A percentile compares a stretch with the other conserved stretches of the same genome.
phyloP scores from a whole-genome alignment of 2,329 filamentous ascomycete species.

The Aspergillus pseudonomiae region DNA sequence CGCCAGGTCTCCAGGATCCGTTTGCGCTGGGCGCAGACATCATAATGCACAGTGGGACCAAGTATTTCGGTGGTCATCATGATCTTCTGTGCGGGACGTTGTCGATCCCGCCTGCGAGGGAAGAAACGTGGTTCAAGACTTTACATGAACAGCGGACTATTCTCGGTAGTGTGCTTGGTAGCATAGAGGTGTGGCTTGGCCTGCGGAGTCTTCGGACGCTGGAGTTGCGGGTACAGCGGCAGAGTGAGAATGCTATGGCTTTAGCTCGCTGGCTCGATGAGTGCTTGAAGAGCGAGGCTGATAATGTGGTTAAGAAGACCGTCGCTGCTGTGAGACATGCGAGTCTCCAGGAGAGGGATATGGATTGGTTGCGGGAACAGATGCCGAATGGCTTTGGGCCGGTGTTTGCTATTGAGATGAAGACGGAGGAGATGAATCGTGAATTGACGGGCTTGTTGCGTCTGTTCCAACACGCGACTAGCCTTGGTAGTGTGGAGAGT shows the following conservation, averaged over 20 bases:
- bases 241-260: slow-evolving; percentile 70
- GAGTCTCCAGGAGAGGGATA: slow-evolving; percentile 66
- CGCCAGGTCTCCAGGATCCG: slow-evolving; percentile 85
- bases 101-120: slow-evolving; percentile 66
- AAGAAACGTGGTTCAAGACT: slow-evolving; percentile 59
- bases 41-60: slow-evolving; percentile 93
- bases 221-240: slow-evolving; percentile 75
- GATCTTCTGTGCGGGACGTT: slow-evolving; percentile 79
- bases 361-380: slow-evolving; percentile 76
- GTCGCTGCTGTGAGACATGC: slow-evolving; percentile 73
- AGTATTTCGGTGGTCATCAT: slow-evolving; percentile 94
- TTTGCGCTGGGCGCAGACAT: slow-evolving; percentile 80
- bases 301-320: slow-evolving; percentile 52
- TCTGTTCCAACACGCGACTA: slow-evolving; percentile 93
- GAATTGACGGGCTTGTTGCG: slow-evolving; percentile 73
- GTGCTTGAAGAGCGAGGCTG: slow-evolving; percentile 45
- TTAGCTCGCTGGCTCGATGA: slow-evolving; percentile 72
- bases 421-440: slow-evolving; percentile 62
- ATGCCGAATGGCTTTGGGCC: slow-evolving; percentile 91
- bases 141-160: slow-evolving; percentile 71
- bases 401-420: slow-evolving; percentile 76
- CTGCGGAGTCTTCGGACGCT: slow-evolving; percentile 83
- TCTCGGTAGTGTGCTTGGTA: slow-evolving; percentile 84
- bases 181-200: slow-evolving; percentile 88
- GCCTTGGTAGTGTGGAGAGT: slow-evolving; percentile 89